Evolutionary conservation across 1,139 yeast genomes (phyloP), one percentile per base, ranked within the genome.

Genomic region (Taphrina communis): DNA sequence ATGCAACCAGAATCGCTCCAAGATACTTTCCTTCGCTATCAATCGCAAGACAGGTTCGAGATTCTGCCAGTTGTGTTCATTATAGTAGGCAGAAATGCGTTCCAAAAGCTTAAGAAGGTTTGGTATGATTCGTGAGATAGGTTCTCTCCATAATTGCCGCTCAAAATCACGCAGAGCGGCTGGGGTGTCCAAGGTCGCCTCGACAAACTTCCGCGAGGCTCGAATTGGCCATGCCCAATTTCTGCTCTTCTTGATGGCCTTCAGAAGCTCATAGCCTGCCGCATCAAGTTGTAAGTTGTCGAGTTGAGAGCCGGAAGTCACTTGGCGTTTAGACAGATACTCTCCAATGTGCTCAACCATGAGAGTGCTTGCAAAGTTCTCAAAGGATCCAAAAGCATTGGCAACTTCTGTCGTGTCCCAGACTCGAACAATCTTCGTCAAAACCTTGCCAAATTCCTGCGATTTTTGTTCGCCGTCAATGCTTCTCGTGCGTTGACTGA

Each of bases 1-100:
- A 72, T 93, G 96, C 76, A 95, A 98, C 99, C 99, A 95, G 77
- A 94, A 94, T 74, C 98, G 83, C 80, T 95, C 99, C 77, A 88
- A 86, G 65, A 96, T 89, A 73, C 96, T 88, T 74, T 90, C 89
- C 73, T 86, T 84, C 14, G 94, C 97, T 81, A 95, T 94, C 1
- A 94, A 83, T 76, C 90, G 97, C 1, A 94, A 97, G 69, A 91
- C 96, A 2, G 84, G 85, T 0, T 99, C 98, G 63, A 95, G 82
- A 59, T 86, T 90, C 17, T 81, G 82, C 98, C 99, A 94, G 77
- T 94, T 93, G 25, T 82, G 88, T 0, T 98, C 97, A 75, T 94
- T 89, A 77, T 93, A 97, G 75, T 93, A 95, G 0, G 97, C 92
- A 77, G 93, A 97, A 70, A 94, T 89, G 78, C 94, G 99, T 60